phyloP scores from a whole-genome alignment of 1,284 basidiomycete species.

The Phylloporus gajari region DNA sequence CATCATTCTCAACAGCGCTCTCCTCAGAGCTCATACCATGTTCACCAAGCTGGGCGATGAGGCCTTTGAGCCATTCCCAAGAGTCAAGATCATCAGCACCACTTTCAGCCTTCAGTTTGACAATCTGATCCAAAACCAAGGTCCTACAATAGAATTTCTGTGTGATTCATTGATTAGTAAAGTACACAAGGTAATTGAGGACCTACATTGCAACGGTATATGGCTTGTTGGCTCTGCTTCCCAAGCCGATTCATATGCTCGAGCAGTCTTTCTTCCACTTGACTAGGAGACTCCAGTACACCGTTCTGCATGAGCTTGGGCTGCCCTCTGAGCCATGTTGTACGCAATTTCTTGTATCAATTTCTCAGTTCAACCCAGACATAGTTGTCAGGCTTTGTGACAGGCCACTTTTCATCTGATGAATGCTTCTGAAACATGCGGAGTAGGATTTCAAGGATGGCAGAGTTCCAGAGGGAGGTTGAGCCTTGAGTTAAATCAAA shows the following conservation, averaged over 20 bases:
- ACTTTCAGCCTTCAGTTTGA: background rate
- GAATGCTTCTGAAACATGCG: background rate
- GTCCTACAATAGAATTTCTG: no score
- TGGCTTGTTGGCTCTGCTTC: background rate
- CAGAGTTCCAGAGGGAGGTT: background rate
- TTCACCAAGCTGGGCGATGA: background rate
- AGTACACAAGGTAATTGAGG: no score
- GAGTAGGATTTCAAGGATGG: background rate
- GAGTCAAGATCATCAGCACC: no score
- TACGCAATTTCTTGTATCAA: background rate
- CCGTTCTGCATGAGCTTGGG: background rate
- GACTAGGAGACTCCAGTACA: background rate
- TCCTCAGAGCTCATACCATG: constrained; percentile 8
- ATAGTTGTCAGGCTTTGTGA: background rate
- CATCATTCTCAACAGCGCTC: constrained; percentile 1
- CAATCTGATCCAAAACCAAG: background rate
- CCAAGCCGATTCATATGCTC: background rate
- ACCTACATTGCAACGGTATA: background rate
- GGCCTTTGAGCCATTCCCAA: background rate
- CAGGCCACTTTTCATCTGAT: background rate
- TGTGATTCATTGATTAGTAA: no score
- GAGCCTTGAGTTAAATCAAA: background rate
- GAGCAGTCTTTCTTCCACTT: background rate
- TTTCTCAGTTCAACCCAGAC: background rate
- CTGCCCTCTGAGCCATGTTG: background rate